Evolutionary conservation across 1,284 basidiomycete species (phyloP).

Genomic region (Irpex sp.): DNA sequence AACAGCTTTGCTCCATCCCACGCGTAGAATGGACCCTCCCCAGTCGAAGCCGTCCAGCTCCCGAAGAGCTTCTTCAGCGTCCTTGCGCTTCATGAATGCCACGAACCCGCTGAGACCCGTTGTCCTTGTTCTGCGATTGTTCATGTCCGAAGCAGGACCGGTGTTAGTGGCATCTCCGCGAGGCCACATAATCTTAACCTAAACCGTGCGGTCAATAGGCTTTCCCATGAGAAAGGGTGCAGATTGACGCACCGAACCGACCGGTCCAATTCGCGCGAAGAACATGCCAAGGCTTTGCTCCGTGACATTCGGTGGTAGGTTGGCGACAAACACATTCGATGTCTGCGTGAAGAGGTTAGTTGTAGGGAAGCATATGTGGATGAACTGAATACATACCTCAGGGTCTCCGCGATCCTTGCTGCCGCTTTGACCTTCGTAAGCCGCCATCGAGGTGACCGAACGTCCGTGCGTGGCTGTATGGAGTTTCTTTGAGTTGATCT

Average conservation of each 20-base stretch:
- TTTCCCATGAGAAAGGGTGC: not conserved
- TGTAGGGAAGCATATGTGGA: conserved; percentile 34
- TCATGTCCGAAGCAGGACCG: conserved; percentile 77
- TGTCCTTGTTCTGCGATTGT: conserved; percentile 63
- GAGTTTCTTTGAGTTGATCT: conserved; percentile 9
- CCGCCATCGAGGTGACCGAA: conserved; percentile 86
- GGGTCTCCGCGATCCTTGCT: conserved; percentile 87
- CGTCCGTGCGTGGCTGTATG: conserved; percentile 33
- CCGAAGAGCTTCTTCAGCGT: conserved; percentile 84
- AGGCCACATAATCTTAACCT: conserved; percentile 97
- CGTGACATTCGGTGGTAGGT: conserved; percentile 81
- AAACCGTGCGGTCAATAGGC: conserved; percentile 1
- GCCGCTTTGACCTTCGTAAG: conserved; percentile 84
- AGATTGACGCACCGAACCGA: conserved; percentile 54
- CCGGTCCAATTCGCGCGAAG: conserved; percentile 44
- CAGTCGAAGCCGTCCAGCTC: conserved; percentile 91
- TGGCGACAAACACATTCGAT: conserved; percentile 92
- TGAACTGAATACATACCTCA: conserved; percentile 41
- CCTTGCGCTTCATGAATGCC: conserved; percentile 88
- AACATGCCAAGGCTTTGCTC: conserved; percentile 84
- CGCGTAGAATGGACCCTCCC: conserved; percentile 81
- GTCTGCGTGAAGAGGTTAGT: conserved; percentile 47
- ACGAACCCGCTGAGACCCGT: conserved; percentile 90
- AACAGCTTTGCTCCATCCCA: conserved; percentile 96
- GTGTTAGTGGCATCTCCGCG: conserved; percentile 49